These are phyloP conservation scores for Aspergillus eucalypticola DNA, from an alignment of 2,329 filamentous ascomycete genomes.

Conservation along the genomic window DNA sequence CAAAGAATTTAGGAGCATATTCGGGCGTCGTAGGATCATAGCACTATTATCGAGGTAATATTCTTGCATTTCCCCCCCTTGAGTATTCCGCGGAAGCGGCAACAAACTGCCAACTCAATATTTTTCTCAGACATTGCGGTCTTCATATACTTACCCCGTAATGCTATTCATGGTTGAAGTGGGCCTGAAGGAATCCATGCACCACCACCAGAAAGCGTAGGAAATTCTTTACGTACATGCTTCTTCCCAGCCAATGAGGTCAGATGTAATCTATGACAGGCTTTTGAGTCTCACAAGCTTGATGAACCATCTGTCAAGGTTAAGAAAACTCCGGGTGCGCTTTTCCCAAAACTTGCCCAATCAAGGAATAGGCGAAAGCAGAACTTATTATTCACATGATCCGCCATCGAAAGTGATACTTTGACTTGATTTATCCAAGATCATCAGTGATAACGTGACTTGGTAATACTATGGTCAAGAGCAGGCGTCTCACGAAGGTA, in stretches of 20 bases:
- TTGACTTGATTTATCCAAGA: no score
- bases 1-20: neutral
- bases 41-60: no score
- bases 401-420: no score
- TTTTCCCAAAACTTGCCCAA: no score
- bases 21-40: neutral
- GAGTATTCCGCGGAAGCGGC: neutral
- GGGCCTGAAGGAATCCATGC: neutral
- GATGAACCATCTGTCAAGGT: neutral
- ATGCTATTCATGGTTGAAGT: neutral
- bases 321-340: neutral
- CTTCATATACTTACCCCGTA: constrained; percentile 1
- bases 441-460: no score
- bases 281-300: no score
- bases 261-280: neutral
- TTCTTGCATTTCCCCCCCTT: neutral
- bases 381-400: no score
- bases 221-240: neutral
- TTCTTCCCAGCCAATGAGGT: neutral
- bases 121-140: neutral
- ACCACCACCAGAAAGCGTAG: no score
- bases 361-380: no score
- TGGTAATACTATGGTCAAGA: no score
- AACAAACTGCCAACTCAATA: neutral
- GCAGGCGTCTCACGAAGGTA: no score